Percentiles rank a stretch among this genome's conserved stretches.
These are phyloP conservation scores for Aspergillus egyptiacus DNA, from an alignment of 495 filamentous ascomycete genomes.

Conservation along the genomic window DNA sequence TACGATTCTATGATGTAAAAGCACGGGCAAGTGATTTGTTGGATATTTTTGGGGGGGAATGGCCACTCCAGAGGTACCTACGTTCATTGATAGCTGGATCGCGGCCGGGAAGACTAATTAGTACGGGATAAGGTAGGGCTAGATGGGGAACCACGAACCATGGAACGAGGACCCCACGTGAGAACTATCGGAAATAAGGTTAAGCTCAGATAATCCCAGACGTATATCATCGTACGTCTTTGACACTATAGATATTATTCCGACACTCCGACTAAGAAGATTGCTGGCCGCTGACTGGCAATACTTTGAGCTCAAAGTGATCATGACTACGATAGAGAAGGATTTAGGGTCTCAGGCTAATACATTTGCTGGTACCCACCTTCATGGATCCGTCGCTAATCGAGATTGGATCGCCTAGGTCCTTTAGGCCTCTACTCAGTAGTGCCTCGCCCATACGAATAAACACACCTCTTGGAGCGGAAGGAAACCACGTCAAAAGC, in stretches of 20 bases:
- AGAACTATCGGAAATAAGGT: conserved; percentile 19
- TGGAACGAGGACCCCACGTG: conserved; percentile 24
- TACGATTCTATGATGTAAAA: no score
- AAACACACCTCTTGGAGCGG: conserved; percentile 1
- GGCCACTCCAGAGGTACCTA: no score
- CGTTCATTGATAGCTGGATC: no score
- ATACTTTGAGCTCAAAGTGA: background rate
- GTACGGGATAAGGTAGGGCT: background rate
- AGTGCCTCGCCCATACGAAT: conserved; percentile 1
- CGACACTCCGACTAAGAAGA: no score
- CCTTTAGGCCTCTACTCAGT: no score
- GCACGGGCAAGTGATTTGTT: no score
- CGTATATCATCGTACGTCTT: background rate
- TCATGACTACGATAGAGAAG: background rate
- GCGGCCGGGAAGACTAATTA: background rate
- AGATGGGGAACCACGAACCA: conserved; percentile 15
- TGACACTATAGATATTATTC: no score
- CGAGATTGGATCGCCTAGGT: background rate
- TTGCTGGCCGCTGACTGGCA: no score
- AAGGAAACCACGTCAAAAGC: background rate
- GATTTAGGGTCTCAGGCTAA: no score
- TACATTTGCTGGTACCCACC: background rate
- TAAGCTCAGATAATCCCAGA: conserved; percentile 19
- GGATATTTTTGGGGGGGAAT: no score
- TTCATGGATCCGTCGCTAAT: background rate